Percentiles rank a stretch among this genome's conserved stretches.
These are phyloP conservation scores for Pyrrhoderma lamaoense DNA, from an alignment of 1,284 basidiomycete species.

Conservation along the genomic window DNA sequence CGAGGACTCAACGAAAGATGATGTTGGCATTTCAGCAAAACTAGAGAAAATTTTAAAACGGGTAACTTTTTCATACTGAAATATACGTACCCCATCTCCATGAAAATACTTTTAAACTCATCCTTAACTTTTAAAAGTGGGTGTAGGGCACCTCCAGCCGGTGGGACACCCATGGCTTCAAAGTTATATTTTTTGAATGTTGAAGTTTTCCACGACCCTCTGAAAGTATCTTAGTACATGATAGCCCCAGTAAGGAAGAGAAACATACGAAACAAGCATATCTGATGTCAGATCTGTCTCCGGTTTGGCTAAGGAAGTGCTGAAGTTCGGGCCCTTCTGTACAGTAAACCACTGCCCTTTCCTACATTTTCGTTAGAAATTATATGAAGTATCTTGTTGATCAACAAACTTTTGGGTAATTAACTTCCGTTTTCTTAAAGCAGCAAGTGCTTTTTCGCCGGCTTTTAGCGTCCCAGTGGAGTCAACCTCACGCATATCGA, in stretches of 20 bases:
- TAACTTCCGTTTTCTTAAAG: conserved; percentile 90
- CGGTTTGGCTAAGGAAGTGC: conserved; percentile 90
- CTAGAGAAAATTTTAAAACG: conserved; percentile 35
- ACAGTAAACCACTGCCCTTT: conserved; percentile 95
- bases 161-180: conserved; percentile 88
- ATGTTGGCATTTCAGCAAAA: conserved; percentile 99
- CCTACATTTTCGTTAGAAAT: conserved; percentile 34
- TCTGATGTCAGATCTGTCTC: conserved; percentile 97
- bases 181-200: conserved; percentile 99
- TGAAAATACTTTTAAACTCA: conserved; percentile 96
- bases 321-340: conserved; percentile 81
- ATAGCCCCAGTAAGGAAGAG: neutral
- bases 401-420: conserved; percentile 54
- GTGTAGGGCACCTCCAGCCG: conserved; percentile 88
- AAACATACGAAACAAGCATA: conserved; percentile 80
- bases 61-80: neutral
- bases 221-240: conserved; percentile 32
- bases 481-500: conserved; percentile 72
- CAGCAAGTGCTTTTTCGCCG: conserved; percentile 77
- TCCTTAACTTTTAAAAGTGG: conserved; percentile 97
- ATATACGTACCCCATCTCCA: conserved; percentile 89
- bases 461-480: conserved; percentile 61
- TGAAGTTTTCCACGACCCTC: conserved; percentile 87
- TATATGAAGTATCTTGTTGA: conserved; percentile 9
- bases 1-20: conserved; percentile 92